These are phyloP conservation scores for Plasmodium vivax DNA, from an alignment of 169 alveolate genomes.

Conservation along the genomic window DNA sequence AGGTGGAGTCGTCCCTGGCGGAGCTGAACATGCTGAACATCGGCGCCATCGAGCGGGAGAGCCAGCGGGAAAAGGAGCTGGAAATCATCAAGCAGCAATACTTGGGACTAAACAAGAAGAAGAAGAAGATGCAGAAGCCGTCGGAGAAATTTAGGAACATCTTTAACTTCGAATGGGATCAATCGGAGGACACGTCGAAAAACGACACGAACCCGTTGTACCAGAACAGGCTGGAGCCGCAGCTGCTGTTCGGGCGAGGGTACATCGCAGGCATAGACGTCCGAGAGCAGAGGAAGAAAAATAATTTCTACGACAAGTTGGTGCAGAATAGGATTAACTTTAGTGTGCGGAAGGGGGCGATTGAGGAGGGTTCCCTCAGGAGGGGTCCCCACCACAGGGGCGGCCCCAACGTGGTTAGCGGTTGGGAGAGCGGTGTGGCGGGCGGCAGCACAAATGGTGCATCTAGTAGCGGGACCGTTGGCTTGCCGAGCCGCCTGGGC, in stretches of 20 bases:
- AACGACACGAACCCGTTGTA: slow-evolving; percentile 91
- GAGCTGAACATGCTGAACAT: slow-evolving; percentile 75
- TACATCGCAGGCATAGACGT: slow-evolving; percentile 87
- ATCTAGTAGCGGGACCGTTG: neutral
- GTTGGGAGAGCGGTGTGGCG: no score
- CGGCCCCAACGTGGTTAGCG: neutral
- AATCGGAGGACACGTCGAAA: slow-evolving; percentile 89
- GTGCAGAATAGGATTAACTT: slow-evolving; percentile 78
- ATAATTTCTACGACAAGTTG: slow-evolving; percentile 87
- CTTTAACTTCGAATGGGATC: slow-evolving; percentile 92
- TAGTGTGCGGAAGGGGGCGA: slow-evolving; percentile 10
- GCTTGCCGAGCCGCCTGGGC: neutral
- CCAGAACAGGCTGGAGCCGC: slow-evolving; percentile 89
- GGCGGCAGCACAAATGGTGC: no score
- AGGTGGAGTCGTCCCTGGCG: slow-evolving; percentile 65
- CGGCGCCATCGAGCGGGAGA: slow-evolving; percentile 52
- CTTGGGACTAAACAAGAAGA: slow-evolving; percentile 89
- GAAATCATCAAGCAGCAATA: slow-evolving; percentile 90
- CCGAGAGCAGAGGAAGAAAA: slow-evolving; percentile 86
- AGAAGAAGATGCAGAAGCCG: slow-evolving; percentile 91
- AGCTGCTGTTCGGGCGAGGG: slow-evolving; percentile 93
- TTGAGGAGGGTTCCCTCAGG: neutral
- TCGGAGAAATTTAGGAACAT: slow-evolving; percentile 92
- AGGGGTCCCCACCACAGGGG: slow-evolving; percentile 17
- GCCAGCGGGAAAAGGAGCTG: slow-evolving; percentile 86